Base-by-base conservation (phyloP, 2,329 filamentous ascomycete genomes). In the Fusarium nodosum region DNA sequence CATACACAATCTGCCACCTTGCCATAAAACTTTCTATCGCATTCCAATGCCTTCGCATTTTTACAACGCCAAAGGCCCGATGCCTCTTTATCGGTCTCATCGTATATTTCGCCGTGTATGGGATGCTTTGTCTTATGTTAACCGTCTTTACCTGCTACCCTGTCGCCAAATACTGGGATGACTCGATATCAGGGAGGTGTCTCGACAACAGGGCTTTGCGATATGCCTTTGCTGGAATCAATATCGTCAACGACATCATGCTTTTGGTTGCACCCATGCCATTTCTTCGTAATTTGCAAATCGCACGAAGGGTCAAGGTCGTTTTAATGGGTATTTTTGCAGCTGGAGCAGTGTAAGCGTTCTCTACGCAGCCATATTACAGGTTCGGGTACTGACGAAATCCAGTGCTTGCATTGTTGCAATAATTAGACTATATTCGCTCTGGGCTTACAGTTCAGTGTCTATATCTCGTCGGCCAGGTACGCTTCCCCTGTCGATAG, bases 121-220 rank as follows among this genome's bases (percentile, higher is more conserved):
- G 53, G 2, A 33, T 5, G 0, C 16, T 51, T n/a, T 56, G 53
- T 36, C 33, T 56, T 1, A 39, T 56, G 26, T 22, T 56, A 26
- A 50, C 44, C 11, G 10, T 50, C 12, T 56, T 56, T 20, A 56
- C 53, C 22, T 56, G 53, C 20, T 39, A 39, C n/a, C 53, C 53
- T 18, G 33, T 56, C 1, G 53, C 53, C 2, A 56, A 51, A 11
- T 56, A 56, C 44, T 56, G 53, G 53, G 53, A 56, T 5, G 44
- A 56, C 12, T 50, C 44, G 3, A 31, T 39, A 30, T 33, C 33
- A 1, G 53, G 53, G 1, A 31, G 20, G 13, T 50, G 53, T 38
- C 44, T 56, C 3, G 26, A 56, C 10, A 56, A 56, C 6, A 22
- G 53, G 9, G 53, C 53, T 10, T 16, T 56, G 22, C 44, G 53